A percentile compares a stretch with the other conserved stretches of the same genome.
Conservation (phyloP, 1,139 yeast genomes). For the Saccharomycopsis phalli region DNA sequence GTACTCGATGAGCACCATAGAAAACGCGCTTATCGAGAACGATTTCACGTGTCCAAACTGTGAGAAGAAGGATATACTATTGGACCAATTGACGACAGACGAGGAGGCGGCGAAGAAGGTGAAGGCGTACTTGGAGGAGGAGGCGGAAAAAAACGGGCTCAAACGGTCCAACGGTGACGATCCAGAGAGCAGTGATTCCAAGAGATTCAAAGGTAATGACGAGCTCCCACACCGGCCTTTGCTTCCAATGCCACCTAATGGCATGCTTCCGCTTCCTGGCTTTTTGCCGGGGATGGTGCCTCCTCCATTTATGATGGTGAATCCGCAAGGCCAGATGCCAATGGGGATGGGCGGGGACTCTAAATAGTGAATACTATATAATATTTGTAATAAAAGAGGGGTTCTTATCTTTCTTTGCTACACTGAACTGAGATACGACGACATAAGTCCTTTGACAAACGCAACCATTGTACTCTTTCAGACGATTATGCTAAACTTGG, state of each 20-base stretch:
- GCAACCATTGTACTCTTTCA: too few species aligned
- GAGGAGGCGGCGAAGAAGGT: constrained; percentile 48
- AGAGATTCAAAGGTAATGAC: constrained; percentile 25
- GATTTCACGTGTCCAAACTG: constrained; percentile 93
- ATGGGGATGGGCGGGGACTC: too few species aligned
- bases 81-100: constrained; percentile 64
- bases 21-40: constrained; percentile 63
- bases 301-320: constrained; percentile 3
- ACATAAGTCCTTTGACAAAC: too few species aligned
- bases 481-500: too few species aligned
- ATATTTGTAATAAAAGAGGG: too few species aligned
- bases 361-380: neutral
- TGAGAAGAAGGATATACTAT: constrained; percentile 57
- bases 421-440: too few species aligned
- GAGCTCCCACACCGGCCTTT: constrained; percentile 25
- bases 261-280: constrained; percentile 22
- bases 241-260: constrained; percentile 13
- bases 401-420: too few species aligned
- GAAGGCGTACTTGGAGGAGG: constrained; percentile 40
- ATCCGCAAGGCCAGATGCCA: neutral
- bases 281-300: constrained; percentile 4
- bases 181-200: constrained; percentile 24
- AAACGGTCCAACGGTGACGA: constrained; percentile 14
- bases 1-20: constrained; percentile 56
- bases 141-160: constrained; percentile 31